Percentiles rank a stretch among this genome's conserved stretches.
Conservation (phyloP, 176 grass and related monocot genomes). For the Themeda triandra region DNA sequence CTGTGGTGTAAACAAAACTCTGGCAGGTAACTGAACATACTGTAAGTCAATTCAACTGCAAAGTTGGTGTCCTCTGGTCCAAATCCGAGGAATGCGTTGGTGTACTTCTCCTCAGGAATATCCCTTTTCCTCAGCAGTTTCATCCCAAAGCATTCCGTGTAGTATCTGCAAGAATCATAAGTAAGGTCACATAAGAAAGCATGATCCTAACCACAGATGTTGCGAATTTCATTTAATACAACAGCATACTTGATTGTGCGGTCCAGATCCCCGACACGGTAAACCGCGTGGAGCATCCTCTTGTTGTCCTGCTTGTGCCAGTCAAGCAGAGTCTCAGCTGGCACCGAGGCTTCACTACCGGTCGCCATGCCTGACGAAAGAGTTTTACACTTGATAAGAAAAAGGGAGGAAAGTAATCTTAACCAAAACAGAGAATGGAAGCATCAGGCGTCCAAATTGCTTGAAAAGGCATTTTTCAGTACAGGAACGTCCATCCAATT, state of each 20-base stretch:
- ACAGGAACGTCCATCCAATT: neutral
- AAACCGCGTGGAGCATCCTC: slow-evolving; percentile 85
- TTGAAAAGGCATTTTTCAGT: neutral
- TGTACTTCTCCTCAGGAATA: slow-evolving; percentile 93
- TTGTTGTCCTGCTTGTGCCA: slow-evolving; percentile 88
- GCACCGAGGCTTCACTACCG: slow-evolving; percentile 32
- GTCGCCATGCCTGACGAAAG: slow-evolving; percentile 46
- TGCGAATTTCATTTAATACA: slow-evolving; percentile 1
- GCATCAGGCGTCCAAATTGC: neutral
- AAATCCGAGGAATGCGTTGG: slow-evolving; percentile 94
- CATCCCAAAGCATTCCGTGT: slow-evolving; percentile 95
- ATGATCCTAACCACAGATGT: neutral
- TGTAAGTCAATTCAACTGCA: slow-evolving; percentile 88
- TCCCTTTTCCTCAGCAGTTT: slow-evolving; percentile 91
- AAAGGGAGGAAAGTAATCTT: neutral
- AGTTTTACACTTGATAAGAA: neutral
- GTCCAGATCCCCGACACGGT: slow-evolving; percentile 90
- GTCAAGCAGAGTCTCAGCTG: slow-evolving; percentile 62
- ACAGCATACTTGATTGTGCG: slow-evolving; percentile 67
- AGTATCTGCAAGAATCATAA: slow-evolving; percentile 54
- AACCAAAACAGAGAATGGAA: neutral
- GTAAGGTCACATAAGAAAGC: neutral
- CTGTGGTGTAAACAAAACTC: neutral
- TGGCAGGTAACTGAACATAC: slow-evolving; percentile 38
- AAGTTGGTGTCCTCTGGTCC: slow-evolving; percentile 87